Conservation (phyloP, 2,329 filamentous ascomycete genomes). For the Basipetospora chlamydospora region DNA sequence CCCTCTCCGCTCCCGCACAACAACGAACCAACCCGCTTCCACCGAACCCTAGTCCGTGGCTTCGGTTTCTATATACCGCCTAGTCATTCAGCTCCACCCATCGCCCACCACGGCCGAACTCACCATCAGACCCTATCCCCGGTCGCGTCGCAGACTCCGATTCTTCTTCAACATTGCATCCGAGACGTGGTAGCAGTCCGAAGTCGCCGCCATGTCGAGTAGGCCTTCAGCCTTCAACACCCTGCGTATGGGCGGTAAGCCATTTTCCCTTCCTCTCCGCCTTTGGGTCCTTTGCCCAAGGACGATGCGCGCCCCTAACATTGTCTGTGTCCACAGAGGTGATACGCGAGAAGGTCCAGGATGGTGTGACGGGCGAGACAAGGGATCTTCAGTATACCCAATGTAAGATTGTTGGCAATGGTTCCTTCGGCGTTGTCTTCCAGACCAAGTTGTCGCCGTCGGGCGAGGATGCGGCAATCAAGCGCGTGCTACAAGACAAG, state of each 20-base stretch:
- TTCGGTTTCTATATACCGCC: too few relatives aligned
- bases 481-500: slow-evolving; percentile 97
- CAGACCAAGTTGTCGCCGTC: slow-evolving; percentile 98
- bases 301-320: slow-evolving; percentile 12
- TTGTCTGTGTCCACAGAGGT: slow-evolving; percentile 49
- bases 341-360: slow-evolving; percentile 96
- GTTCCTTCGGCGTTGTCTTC: slow-evolving; percentile 96
- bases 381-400: slow-evolving; percentile 96
- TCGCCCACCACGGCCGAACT: neutral
- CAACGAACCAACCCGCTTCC: too few relatives aligned
- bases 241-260: slow-evolving; percentile 94
- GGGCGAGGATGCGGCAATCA: slow-evolving; percentile 96
- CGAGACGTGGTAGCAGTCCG: slow-evolving; percentile 1
- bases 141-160: neutral
- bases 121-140: neutral
- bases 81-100: too few relatives aligned
- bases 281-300: slow-evolving; percentile 1
- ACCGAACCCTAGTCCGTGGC: too few relatives aligned
- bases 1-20: too few relatives aligned
- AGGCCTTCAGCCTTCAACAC: slow-evolving; percentile 76
- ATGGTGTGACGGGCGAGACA: slow-evolving; percentile 92
- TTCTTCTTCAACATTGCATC: neutral
- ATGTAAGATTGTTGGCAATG: slow-evolving; percentile 98
- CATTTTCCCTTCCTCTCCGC: slow-evolving; percentile 7
- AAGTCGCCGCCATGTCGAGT: slow-evolving; percentile 55